Conservation (phyloP, 2,329 filamentous ascomycete genomes). For the Hypoxylon sp. region DNA sequence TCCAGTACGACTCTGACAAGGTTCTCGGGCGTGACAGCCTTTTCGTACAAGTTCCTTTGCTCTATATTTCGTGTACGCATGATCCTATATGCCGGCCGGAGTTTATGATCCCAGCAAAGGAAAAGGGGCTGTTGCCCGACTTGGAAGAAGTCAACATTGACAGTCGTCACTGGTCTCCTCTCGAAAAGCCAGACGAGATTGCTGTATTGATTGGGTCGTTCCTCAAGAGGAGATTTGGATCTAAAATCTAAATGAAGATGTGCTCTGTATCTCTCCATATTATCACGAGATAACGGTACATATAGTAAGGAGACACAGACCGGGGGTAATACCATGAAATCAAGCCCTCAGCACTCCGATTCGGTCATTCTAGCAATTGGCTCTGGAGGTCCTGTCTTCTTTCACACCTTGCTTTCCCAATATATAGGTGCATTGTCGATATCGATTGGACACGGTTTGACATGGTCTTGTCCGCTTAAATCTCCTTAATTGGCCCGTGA, state of each 20-base stretch:
- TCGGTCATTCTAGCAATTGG: too few species aligned
- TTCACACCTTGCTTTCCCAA: too few species aligned
- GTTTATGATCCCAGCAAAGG: conserved; percentile 39
- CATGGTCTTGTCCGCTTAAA: too few species aligned
- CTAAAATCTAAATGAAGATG: neutral
- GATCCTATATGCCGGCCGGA: conserved; percentile 47
- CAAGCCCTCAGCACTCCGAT: too few species aligned
- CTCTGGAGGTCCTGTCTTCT: too few species aligned
- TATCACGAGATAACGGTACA: too few species aligned
- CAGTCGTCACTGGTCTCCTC: conserved; percentile 52
- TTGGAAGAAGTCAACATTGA: conserved; percentile 48
- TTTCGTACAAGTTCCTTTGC: neutral
- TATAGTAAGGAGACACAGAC: too few species aligned
- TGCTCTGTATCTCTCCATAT: neutral
- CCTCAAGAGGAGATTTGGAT: conserved; percentile 22
- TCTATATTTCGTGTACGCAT: neutral
- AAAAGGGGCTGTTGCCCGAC: conserved; percentile 48
- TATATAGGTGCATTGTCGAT: too few species aligned
- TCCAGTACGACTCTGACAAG: conserved; percentile 48
- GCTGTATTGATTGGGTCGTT: conserved; percentile 15
- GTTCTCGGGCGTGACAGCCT: conserved; percentile 44
- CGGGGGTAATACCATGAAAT: too few species aligned
- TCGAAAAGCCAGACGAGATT: conserved; percentile 50
- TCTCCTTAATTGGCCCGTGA: too few species aligned
- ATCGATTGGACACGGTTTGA: too few species aligned